These are phyloP conservation scores for Macrolepiota fuliginosa DNA, from an alignment of 768 basidiomycete genomes.

Conservation along the genomic window DNA sequence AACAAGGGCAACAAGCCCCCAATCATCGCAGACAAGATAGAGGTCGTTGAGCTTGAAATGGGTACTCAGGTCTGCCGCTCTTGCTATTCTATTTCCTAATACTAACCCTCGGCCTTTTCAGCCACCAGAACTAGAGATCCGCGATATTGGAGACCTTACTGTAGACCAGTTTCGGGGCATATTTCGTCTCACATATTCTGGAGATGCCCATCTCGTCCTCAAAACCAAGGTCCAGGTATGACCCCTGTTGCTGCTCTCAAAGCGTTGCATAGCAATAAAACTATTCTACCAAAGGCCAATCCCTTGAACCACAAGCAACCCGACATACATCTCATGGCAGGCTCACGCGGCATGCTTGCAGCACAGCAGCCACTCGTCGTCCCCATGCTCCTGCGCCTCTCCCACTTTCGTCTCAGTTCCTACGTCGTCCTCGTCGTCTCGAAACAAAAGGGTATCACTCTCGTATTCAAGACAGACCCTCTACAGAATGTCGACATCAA, in stretches of 20 bases:
- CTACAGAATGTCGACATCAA: constrained; percentile 97
- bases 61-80: constrained; percentile 76
- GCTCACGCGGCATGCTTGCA: constrained; percentile 85
- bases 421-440: constrained; percentile 98
- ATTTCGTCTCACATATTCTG: constrained; percentile 91
- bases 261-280: neutral
- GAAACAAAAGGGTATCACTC: constrained; percentile 95
- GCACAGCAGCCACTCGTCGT: constrained; percentile 95
- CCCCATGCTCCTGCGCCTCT: constrained; percentile 96
- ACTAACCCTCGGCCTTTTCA: constrained; percentile 26
- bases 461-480: constrained; percentile 99
- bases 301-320: constrained; percentile 91
- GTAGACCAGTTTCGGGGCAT: constrained; percentile 96
- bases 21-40: constrained; percentile 95
- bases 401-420: constrained; percentile 90
- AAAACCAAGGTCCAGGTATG: constrained; percentile 92
- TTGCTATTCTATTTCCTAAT: neutral
- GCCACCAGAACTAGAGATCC: constrained; percentile 96
- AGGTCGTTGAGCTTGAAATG: constrained; percentile 99
- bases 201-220: constrained; percentile 86
- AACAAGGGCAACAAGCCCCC: constrained; percentile 98
- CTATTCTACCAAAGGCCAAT: constrained; percentile 64
- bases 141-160: constrained; percentile 96
- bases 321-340: constrained; percentile 83
- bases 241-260: neutral